Base-by-base conservation (phyloP, 768 basidiomycete genomes). In the Mycena leptocephala region DNA sequence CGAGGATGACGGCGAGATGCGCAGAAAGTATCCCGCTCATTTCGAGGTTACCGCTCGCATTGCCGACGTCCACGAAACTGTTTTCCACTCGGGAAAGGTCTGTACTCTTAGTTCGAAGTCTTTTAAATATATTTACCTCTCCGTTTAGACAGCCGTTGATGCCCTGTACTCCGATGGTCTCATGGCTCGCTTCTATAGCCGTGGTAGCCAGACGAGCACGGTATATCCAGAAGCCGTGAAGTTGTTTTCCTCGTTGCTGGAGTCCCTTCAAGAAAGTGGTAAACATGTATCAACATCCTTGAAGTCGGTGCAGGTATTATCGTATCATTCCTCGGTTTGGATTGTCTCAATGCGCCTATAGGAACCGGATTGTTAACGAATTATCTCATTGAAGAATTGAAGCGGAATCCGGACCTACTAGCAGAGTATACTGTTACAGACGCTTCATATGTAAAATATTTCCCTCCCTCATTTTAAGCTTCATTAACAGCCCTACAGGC, bases 391-490 rank as follows among this genome's bases (percentile, higher is more conserved):
- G 65, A 58, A 4, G 65, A 59, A 67, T 28, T 74, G 41, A 39
- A 46, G 8, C 62, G 20, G 18, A 32, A 61, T 7, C n/a, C 41
- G 7, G 41, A 59, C 37, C 55, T 74, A 2, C 14, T 67, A 9
- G 33, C 22, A 1, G 72, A 74, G 30, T 74, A 74, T 37, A 74
- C 72, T 2, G 56, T 74, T 3, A 74, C 72, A 2, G 72, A 74
- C n/a, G 26, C 35, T 2, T 74, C 72, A n/a, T 74, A 67, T 46
- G 37, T 28, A 16, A 13, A 48, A n/a, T 18, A 22, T 53, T 7
- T 18, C 18, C 18, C 8, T 6, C 33, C 39, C 30, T 63, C n/a
- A 39, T 24, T 13, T 41, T 13, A 41, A 10, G 13, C 39, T 41
- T 41, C 39, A 41, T 18, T 41, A 41, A 41, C 39, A n/a, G n/a